Percentiles rank a stretch among this genome's conserved stretches.
Evolutionary conservation across 2,329 filamentous ascomycete genomes (phyloP).

Genomic region (Trichoderma endophyticum): DNA sequence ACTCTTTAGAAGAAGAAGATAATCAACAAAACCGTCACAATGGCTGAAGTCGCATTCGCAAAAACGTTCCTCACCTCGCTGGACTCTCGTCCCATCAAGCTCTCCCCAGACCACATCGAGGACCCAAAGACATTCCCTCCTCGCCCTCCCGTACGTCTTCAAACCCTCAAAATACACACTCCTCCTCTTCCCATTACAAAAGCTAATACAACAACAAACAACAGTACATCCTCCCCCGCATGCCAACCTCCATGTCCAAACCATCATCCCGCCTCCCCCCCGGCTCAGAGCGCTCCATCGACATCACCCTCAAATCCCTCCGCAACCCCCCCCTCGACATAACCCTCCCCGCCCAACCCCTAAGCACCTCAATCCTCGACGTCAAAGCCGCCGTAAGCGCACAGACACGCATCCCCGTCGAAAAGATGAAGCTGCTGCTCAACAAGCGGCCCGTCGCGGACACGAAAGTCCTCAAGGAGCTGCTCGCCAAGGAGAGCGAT

Average conservation of each 20-base stretch:
- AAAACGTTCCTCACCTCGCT: conserved; percentile 78
- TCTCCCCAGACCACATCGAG: conserved; percentile 87
- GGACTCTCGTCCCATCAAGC: conserved; percentile 73
- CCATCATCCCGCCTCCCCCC: conserved; percentile 49
- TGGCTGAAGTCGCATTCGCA: conserved; percentile 84
- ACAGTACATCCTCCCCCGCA: conserved; percentile 70
- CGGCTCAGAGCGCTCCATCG: conserved; percentile 50
- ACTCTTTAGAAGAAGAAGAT: not conserved
- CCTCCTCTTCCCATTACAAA: not conserved
- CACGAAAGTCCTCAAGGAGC: conserved; percentile 71
- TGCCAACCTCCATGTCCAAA: conserved; percentile 55
- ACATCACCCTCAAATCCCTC: conserved; percentile 68
- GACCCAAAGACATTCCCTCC: conserved; percentile 76
- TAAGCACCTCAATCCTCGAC: conserved; percentile 72
- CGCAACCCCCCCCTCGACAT: conserved; percentile 71
- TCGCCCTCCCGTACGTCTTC: conserved; percentile 63
- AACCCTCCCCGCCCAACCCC: conserved; percentile 58
- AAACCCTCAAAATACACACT: not conserved
- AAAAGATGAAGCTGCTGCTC: conserved; percentile 81
- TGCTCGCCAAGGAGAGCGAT: conserved; percentile 56
- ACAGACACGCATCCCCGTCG: conserved; percentile 60
- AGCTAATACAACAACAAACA: not conserved
- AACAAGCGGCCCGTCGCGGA: conserved; percentile 84
- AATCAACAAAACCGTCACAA: conserved; percentile 33
- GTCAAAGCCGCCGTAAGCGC: conserved; percentile 68